A percentile compares a stretch with the other conserved stretches of the same genome.
These are phyloP conservation scores for Petasospora fabianii DNA, from an alignment of 1,139 yeast species.

Conservation along the genomic window DNA sequence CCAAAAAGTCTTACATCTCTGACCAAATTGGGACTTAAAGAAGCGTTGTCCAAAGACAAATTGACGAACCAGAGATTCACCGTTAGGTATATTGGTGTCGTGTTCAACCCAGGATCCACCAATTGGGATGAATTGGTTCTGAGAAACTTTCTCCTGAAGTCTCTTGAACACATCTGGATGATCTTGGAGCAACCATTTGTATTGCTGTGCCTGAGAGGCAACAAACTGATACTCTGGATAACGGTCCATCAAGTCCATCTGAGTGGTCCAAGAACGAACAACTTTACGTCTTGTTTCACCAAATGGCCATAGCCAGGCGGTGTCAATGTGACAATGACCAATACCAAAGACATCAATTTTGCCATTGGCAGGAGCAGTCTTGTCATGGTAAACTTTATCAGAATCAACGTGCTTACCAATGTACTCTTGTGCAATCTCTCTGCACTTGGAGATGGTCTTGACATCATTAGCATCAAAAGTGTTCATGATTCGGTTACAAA, in stretches of 20 bases:
- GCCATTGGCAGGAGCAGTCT: constrained; percentile 27
- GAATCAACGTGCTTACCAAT: constrained; percentile 66
- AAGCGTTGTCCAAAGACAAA: constrained; percentile 87
- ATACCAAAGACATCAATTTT: constrained; percentile 65
- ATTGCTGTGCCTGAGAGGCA: constrained; percentile 95
- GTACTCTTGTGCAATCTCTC: constrained; percentile 60
- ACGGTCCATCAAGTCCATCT: constrained; percentile 74
- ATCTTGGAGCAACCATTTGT: constrained; percentile 81
- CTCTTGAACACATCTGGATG: constrained; percentile 75
- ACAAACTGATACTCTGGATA: constrained; percentile 93
- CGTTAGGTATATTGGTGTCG: constrained; percentile 91
- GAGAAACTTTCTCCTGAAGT: constrained; percentile 56
- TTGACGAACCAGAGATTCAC: constrained; percentile 87
- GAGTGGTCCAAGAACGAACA: constrained; percentile 95
- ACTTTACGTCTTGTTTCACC: constrained; percentile 91
- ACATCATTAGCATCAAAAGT: constrained; percentile 59
- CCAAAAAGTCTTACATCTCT: constrained; percentile 77
- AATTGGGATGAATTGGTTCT: constrained; percentile 78
- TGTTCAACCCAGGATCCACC: constrained; percentile 99
- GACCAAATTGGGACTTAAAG: constrained; percentile 74
- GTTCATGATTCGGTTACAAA: constrained; percentile 79
- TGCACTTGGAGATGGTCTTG: constrained; percentile 52
- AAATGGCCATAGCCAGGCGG: constrained; percentile 98
- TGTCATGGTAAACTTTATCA: constrained; percentile 50
- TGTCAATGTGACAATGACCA: constrained; percentile 96